A percentile compares a stretch with the other conserved stretches of the same genome.
phyloP scores from a whole-genome alignment of 495 filamentous ascomycete species.

The Daldinia bambusicola region DNA sequence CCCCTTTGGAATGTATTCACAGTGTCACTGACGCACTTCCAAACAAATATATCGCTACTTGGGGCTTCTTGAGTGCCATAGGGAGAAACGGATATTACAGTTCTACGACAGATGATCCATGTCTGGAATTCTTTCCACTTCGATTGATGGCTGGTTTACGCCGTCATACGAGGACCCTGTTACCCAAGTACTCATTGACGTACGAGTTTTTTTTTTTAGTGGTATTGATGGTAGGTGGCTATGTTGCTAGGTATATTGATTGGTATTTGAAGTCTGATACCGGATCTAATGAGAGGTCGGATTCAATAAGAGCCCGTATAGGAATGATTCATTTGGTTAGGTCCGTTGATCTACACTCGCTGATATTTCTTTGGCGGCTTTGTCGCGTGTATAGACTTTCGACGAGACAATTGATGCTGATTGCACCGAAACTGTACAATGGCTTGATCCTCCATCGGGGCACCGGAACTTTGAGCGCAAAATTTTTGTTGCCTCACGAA shows the following conservation, averaged over 20 bases:
- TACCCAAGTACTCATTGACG: not conserved
- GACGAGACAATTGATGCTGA: constrained; percentile 8
- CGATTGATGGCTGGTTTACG: constrained; percentile 22
- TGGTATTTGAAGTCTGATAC: not conserved
- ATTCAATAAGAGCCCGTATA: not conserved
- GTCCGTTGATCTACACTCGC: constrained; percentile 2
- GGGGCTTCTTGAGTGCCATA: constrained; percentile 11
- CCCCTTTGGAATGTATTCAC: constrained; percentile 30
- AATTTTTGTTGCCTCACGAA: not conserved
- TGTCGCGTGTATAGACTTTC: constrained; percentile 15
- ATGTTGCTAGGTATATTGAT: not conserved
- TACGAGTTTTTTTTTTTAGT: not conserved
- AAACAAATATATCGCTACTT: constrained; percentile 33
- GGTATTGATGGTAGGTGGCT: not conserved
- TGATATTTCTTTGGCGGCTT: constrained; percentile 11
- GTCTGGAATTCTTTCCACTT: constrained; percentile 28
- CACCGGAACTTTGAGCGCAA: not conserved
- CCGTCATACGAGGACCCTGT: not conserved
- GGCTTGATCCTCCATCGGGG: not conserved
- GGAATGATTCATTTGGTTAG: constrained; percentile 2
- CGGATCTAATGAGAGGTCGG: not conserved
- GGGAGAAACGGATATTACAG: constrained; percentile 35
- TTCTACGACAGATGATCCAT: constrained; percentile 38
- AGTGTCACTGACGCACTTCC: constrained; percentile 43
- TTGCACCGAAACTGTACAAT: not conserved